Percentiles rank a stretch among this genome's conserved stretches.
phyloP scores from a whole-genome alignment of 73 alveolate genomes.

The Effrenium voratum region DNA sequence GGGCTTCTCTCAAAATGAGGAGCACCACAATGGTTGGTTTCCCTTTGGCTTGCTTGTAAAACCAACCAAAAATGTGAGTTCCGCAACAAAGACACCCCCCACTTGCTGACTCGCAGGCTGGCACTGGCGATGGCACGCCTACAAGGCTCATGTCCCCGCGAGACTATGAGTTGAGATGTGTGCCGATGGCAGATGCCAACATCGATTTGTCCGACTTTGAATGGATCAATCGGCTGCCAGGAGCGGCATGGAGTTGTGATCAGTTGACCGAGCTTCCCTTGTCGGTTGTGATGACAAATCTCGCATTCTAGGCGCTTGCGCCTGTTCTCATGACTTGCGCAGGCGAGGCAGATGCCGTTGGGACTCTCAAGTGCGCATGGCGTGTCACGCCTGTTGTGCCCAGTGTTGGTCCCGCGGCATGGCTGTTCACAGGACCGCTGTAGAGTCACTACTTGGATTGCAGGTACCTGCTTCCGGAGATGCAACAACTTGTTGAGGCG shows the following conservation, averaged over 20 bases:
- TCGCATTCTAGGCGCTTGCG: too few relatives aligned
- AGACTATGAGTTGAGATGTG: too few relatives aligned
- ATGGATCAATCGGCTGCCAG: slow-evolving; percentile 65
- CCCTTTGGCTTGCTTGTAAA: too few relatives aligned
- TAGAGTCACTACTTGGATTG: background rate
- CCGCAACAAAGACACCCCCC: too few relatives aligned
- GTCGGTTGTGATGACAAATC: background rate
- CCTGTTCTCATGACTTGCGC: too few relatives aligned
- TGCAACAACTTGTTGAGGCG: slow-evolving; percentile 42
- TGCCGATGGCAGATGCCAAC: too few relatives aligned
- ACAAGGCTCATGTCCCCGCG: too few relatives aligned
- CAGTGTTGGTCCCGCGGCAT: background rate
- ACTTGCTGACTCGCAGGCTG: slow-evolving; percentile 15
- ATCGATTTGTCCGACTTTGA: slow-evolving; percentile 37
- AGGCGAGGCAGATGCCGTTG: slow-evolving; percentile 10
- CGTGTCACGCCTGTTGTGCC: background rate
- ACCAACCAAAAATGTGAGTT: too few relatives aligned
- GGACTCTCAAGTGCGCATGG: slow-evolving; percentile 38
- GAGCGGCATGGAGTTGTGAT: background rate
- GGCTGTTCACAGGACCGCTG: too few relatives aligned
- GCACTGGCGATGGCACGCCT: slow-evolving; percentile 48
- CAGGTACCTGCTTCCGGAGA: slow-evolving; percentile 81
- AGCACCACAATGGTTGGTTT: too few relatives aligned
- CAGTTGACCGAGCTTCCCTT: background rate
- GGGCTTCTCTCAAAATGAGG: too few relatives aligned